Evolutionary conservation across 139 green algal genomes (phyloP).

Genomic region (Micromonas pusilla): DNA sequence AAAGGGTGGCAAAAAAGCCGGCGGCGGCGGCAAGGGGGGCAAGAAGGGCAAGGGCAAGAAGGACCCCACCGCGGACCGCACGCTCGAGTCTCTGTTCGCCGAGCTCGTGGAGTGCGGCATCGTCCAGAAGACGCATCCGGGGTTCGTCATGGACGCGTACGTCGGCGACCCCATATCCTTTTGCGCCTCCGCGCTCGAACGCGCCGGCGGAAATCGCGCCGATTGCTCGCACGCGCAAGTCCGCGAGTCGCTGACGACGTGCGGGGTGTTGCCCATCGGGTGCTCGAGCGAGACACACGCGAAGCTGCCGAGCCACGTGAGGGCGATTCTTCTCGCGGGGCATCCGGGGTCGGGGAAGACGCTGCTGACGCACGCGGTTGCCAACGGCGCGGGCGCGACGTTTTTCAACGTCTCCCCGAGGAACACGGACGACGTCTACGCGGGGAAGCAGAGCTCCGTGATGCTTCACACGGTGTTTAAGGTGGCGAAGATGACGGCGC

Average conservation of each 20-base stretch:
- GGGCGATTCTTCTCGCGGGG: slow-evolving; percentile 74
- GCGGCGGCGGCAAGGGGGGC: slow-evolving; percentile 21
- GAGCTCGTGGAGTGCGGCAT: slow-evolving; percentile 75
- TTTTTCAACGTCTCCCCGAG: slow-evolving; percentile 78
- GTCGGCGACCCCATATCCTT: slow-evolving; percentile 55
- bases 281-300: slow-evolving; percentile 46
- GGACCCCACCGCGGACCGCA: slow-evolving; percentile 77
- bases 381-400: slow-evolving; percentile 56
- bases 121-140: slow-evolving; percentile 41
- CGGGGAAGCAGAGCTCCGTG: slow-evolving; percentile 67
- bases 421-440: slow-evolving; percentile 73
- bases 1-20: slow-evolving; percentile 39
- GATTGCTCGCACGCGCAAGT: slow-evolving; percentile 66
- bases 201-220: slow-evolving; percentile 49
- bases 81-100: slow-evolving; percentile 73
- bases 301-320: slow-evolving; percentile 25
- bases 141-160: slow-evolving; percentile 57
- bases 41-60: slow-evolving; percentile 54
- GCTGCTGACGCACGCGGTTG: slow-evolving; percentile 56
- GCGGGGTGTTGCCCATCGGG: slow-evolving; percentile 68
- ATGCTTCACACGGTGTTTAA: slow-evolving; percentile 80
- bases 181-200: slow-evolving; percentile 31
- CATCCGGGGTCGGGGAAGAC: slow-evolving; percentile 70
- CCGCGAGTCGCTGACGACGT: slow-evolving; percentile 67
- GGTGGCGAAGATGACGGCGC: slow-evolving; percentile 61